Evolutionary conservation across 345 rosid species (phyloP), one percentile per base, ranked within the genome.

Genomic region (Citrus cavaleriei): DNA sequence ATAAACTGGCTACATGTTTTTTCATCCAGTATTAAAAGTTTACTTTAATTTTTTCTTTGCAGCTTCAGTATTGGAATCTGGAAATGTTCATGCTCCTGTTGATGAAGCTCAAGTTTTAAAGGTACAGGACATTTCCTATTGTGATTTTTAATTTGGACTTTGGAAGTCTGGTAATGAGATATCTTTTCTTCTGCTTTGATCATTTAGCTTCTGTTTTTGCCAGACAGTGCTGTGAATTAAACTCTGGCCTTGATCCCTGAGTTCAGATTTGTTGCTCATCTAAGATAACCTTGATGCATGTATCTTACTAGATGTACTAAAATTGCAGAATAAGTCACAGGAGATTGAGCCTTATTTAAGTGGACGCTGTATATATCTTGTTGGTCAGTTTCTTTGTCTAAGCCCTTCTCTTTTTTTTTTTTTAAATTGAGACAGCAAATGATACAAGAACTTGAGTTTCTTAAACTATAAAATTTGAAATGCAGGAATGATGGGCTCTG

Each of bases 401-500:
- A 54, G 25, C 40, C 38, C 9, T 7, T 7, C 9, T 7, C 42
- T 72, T 59, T 49, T 10, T 55, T 49, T 3, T 42, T 10, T 10
- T 3, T 10, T 19, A 22, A 37, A 40, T 81, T 74, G 67, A 21
- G 67, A 79, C 54, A 10, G 64, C 62, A 69, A 62, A 34, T 79
- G 46, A 42, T 27, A 40, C n/a, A n/a, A 66, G 82, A 59, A 13
- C 34, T 40, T 27, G 34, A 22, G 67, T 61, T 22, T 38, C 32
- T 82, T 27, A 30, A 72, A 59, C 27, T 59, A 2, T 59, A 7
- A 9, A n/a, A 25, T 28, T 62, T 68, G 73, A 71, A 32, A 34
- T 86, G 82, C 84, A 94, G 98, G 99, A 65, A 90, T 94, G 95
- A 94, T 96, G 99, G 99, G 98, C 55, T 96, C 97, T 14, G 99